Evolutionary conservation across 1,284 basidiomycete genomes (phyloP).

Genomic region (Marasmius fiardii): DNA sequence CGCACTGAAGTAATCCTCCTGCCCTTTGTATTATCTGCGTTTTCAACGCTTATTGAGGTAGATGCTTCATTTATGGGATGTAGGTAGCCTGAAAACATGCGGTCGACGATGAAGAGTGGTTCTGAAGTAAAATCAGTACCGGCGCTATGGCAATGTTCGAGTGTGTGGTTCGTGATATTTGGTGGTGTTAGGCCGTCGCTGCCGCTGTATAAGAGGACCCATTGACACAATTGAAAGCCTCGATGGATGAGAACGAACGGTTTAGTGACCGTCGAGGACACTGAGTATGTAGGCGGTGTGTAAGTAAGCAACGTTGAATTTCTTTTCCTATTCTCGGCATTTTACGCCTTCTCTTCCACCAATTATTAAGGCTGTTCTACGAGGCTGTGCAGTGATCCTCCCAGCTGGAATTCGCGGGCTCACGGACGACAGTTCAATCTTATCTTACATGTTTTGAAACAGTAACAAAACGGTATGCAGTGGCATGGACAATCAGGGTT

Average conservation of each 20-base stretch:
- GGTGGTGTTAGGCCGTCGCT: slow-evolving; percentile 1
- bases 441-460: too few species aligned
- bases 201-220: background rate
- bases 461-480: too few species aligned
- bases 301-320: background rate
- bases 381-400: slow-evolving; percentile 2
- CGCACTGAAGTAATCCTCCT: slow-evolving; percentile 5
- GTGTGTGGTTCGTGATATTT: slow-evolving; percentile 4
- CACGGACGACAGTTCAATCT: too few species aligned
- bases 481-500: too few species aligned
- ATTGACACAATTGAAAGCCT: background rate
- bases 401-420: background rate
- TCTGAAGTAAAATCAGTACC: background rate
- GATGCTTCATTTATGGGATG: slow-evolving; percentile 2
- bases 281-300: background rate
- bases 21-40: background rate
- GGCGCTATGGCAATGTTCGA: background rate
- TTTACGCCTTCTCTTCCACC: slow-evolving; percentile 1
- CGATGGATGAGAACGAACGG: background rate
- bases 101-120: slow-evolving; percentile 1
- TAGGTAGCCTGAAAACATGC: background rate
- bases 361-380: background rate
- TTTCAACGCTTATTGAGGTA: background rate
- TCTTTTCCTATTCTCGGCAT: background rate
- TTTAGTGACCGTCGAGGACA: background rate